Base-by-base conservation (phyloP, 495 filamentous ascomycete genomes). In the Viridothelium virens region DNA sequence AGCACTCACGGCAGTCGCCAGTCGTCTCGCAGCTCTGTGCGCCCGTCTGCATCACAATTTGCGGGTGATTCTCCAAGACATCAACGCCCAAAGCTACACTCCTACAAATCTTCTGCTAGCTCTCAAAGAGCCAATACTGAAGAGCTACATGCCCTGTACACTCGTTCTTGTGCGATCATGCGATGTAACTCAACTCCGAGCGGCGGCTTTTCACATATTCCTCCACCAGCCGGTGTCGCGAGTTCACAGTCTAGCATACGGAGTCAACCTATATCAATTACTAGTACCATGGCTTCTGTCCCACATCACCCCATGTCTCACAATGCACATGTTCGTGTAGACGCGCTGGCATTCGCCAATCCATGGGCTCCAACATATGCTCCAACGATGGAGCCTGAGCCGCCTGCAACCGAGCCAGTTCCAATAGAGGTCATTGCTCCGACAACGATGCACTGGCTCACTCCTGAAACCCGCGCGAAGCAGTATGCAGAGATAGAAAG, bases 81-180 rank as follows among this genome's bases (percentile, higher is more conserved):
- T 59, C 53, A 59, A 14, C n/a, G 31, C 11, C 53, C 53, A 14
- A 18, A 18, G 25, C 31, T 34, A 3, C 53, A 59, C 36, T 59
- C 53, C 7, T 59, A 59, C 31, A 59, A 33, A 18, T 36, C 53
- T 59, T 59, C 53, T 59, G 53, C 18, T 7, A 18, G 53, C 53
- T 59, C 53, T 10, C 53, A 59, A 10, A 18, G 53, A 36, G 53
- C 53, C 6, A 34, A 31, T 36, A 59, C 53, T 33, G 53, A 59
- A 59, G 53, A 59, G 31, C 31, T 59, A 5, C 33, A 59, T 36
- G 53, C 53, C 31, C 36, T 59, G 31, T 59, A 59, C 53, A 4
- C 36, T 14, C 53, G 53, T 9, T 59, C 53, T 59, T 59, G 53
- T 36, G 53, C 53, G 18, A 59, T 59, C 18, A 59, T 59, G 53